Evolutionary conservation across 768 basidiomycete genomes (phyloP).

Genomic region (Pleurotus cornucopiae): DNA sequence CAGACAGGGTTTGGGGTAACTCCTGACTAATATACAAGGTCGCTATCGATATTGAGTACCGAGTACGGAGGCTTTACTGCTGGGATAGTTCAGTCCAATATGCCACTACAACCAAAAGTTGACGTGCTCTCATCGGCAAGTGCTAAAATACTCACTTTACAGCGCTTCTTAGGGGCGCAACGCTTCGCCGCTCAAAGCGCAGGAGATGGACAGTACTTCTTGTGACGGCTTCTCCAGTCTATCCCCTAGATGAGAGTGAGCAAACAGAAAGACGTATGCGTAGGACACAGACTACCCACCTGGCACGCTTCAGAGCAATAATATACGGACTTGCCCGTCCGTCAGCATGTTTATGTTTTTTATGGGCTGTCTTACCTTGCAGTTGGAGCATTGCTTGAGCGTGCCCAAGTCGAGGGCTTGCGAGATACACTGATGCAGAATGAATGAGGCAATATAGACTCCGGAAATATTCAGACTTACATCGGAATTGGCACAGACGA

Average conservation of each 20-base stretch:
- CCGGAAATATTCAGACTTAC: not conserved
- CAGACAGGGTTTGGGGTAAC: too few species aligned
- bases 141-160: too few species aligned
- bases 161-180: too few species aligned
- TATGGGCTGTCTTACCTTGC: not conserved
- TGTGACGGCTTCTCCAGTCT: not conserved
- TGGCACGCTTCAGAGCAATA: not conserved
- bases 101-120: too few species aligned
- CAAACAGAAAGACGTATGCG: not conserved
- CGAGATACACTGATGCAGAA: not conserved
- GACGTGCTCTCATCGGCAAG: too few species aligned
- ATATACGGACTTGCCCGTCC: not conserved
- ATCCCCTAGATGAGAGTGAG: not conserved
- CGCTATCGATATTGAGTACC: too few species aligned
- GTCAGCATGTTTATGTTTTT: too few species aligned
- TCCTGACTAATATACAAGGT: too few species aligned
- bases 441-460: not conserved
- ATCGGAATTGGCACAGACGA: not conserved
- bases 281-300: not conserved
- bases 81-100: too few species aligned
- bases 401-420: not conserved
- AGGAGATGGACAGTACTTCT: not conserved
- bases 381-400: not conserved
- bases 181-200: too few species aligned
- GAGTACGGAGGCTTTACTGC: too few species aligned